phyloP scores from a whole-genome alignment of 768 basidiomycete genomes.

The Vishniacozyma victoriae region DNA sequence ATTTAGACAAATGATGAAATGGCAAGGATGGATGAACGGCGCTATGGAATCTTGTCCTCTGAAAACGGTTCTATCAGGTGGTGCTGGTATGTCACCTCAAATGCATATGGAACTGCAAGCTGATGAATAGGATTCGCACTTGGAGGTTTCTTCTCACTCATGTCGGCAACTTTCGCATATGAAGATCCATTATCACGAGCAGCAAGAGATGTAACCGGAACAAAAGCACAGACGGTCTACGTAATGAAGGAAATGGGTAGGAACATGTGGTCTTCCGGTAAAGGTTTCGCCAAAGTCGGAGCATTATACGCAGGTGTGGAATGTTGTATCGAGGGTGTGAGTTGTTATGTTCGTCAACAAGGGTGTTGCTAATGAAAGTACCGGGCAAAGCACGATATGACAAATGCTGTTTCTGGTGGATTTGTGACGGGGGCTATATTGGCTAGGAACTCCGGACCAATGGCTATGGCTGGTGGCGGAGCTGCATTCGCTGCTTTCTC shows the following conservation, averaged over 20 bases:
- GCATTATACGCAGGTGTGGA: constrained; percentile 91
- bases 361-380: constrained; percentile 55
- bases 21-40: constrained; percentile 62
- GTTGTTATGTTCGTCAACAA: constrained; percentile 45
- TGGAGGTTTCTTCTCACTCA: constrained; percentile 91
- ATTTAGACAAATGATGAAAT: constrained; percentile 66
- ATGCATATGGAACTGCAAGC: background rate
- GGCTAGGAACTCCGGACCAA: constrained; percentile 79
- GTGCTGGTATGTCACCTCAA: constrained; percentile 60
- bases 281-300: constrained; percentile 89
- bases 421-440: constrained; percentile 83
- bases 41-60: constrained; percentile 81
- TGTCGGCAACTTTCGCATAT: constrained; percentile 91
- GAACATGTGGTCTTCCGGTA: constrained; percentile 83
- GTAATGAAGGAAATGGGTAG: constrained; percentile 91
- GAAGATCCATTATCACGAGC: constrained; percentile 69
- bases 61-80: constrained; percentile 75
- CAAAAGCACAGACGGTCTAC: constrained; percentile 69
- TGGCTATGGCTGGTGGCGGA: constrained; percentile 79
- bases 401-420: constrained; percentile 80
- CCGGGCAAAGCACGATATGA: constrained; percentile 91
- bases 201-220: constrained; percentile 32
- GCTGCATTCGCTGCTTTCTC: constrained; percentile 91
- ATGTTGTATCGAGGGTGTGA: constrained; percentile 86
- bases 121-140: constrained; percentile 69